Conservation (phyloP, 495 filamentous ascomycete species). For the Xylaria bambusicola region DNA sequence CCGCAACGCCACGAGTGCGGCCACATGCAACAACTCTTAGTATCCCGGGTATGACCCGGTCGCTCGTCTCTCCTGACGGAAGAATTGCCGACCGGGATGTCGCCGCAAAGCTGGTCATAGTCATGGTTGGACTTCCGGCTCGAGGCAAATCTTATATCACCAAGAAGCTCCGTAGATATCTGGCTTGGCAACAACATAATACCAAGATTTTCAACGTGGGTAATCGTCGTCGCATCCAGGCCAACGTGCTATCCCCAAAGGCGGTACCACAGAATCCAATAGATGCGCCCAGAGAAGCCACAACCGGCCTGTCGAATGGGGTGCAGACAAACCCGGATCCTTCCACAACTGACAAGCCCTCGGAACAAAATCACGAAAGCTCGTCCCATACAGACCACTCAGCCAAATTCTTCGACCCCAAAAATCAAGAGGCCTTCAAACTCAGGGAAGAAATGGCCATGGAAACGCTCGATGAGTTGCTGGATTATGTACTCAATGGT, state of each 20-base stretch:
- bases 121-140: slow-evolving; percentile 96
- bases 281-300: slow-evolving; percentile 44
- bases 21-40: slow-evolving; percentile 82
- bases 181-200: slow-evolving; percentile 97
- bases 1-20: slow-evolving; percentile 60
- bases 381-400: slow-evolving; percentile 71
- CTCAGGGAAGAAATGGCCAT: slow-evolving; percentile 89
- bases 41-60: slow-evolving; percentile 86
- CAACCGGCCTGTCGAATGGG: slow-evolving; percentile 53
- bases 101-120: slow-evolving; percentile 91
- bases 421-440: slow-evolving; percentile 77
- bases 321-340: slow-evolving; percentile 36
- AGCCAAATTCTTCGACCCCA: slow-evolving; percentile 91
- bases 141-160: slow-evolving; percentile 97
- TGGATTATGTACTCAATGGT: slow-evolving; percentile 80
- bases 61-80: slow-evolving; percentile 91
- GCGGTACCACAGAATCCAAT: slow-evolving; percentile 28
- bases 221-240: slow-evolving; percentile 79
- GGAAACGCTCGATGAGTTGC: slow-evolving; percentile 85
- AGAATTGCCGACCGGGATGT: slow-evolving; percentile 89
- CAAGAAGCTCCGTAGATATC: slow-evolving; percentile 92
- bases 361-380: slow-evolving; percentile 37
- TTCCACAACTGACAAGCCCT: slow-evolving; percentile 19
- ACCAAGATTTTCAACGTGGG: slow-evolving; percentile 97
- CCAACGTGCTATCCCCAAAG: slow-evolving; percentile 48